phyloP scores from a whole-genome alignment of 768 basidiomycete genomes.

The Coprinopsis sp. region DNA sequence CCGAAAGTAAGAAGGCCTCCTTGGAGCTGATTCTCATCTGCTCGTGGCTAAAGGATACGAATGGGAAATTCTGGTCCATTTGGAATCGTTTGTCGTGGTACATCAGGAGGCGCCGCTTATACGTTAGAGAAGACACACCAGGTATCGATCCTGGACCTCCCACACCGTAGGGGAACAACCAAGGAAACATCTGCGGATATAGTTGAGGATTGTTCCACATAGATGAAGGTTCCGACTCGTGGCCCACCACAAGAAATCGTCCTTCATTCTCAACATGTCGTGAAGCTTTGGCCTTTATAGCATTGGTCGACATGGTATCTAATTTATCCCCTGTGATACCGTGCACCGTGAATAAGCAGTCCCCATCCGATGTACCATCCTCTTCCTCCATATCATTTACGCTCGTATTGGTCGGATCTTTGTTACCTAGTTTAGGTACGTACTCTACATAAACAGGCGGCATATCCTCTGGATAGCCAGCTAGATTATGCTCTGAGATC shows the following conservation, averaged over 20 bases:
- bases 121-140: too few relatives aligned
- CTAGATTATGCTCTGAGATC: not conserved
- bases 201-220: slow-evolving; percentile 4
- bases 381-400: not conserved
- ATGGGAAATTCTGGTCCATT: slow-evolving; percentile 25
- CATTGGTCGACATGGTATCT: not conserved
- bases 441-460: not conserved
- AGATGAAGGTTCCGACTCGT: not conserved
- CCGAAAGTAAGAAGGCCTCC: slow-evolving; percentile 18
- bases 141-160: too few relatives aligned
- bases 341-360: not conserved
- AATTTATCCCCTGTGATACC: not conserved
- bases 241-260: not conserved
- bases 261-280: not conserved
- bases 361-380: not conserved
- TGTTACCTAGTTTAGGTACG: too few relatives aligned
- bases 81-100: slow-evolving; percentile 36
- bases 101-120: slow-evolving; percentile 24
- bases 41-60: slow-evolving; percentile 28
- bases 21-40: slow-evolving; percentile 21
- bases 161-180: not conserved
- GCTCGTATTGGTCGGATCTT: not conserved
- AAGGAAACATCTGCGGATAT: too few relatives aligned
- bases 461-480: not conserved
- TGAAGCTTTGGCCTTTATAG: not conserved